Base-by-base conservation (phyloP, 169 alveolate genomes). In the Theileria annulata region DNA sequence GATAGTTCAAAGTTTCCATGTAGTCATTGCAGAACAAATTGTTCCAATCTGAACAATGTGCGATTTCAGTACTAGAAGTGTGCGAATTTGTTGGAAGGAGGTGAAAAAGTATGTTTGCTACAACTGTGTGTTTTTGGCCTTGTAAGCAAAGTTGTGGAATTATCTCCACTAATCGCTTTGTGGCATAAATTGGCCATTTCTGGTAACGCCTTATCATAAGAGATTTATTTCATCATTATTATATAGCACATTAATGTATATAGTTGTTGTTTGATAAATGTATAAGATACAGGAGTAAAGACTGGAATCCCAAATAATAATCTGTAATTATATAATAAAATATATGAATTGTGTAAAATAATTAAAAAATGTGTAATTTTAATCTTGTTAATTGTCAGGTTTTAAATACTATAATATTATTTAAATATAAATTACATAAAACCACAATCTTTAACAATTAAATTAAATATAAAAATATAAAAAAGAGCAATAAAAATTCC, bases 31-130 rank as follows among this genome's bases (percentile, higher is more conserved):
- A 31, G 75, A 84, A 76, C 5, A 63, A 15, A 4, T 27, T 42
- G 60, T 56, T 67, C 27, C 33, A 60, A 15, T 66, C 77, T 60
- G 48, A 0, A 68, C 37, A 56, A 70, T 69, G 28, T 42, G 49
- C n/a, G 37, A 74, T 3, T 3, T 35, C 47, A 19, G 51, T 76
- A 13, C 33, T 62, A 19, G 49, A 21, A 42, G 70, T 59, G 49
- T 19, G 58, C 37, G n/a, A 10, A 8, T 42, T 78, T 3, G 80
- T 63, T 51, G 83, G 87, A 15, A 77, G 33, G 74, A 51, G 77
- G 78, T 84, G 90, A 69, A 84, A 84, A 10, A 84, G 28, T 3
- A 84, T 81, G 35, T 84, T 84, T 2, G 90, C 81, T 2, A 84
- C 90, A 12, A 84, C 47, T 0, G 86, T 77, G 59, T 77, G 84